Base-by-base conservation (phyloP, 331 rosid species). In the Dryas integrifolia region DNA sequence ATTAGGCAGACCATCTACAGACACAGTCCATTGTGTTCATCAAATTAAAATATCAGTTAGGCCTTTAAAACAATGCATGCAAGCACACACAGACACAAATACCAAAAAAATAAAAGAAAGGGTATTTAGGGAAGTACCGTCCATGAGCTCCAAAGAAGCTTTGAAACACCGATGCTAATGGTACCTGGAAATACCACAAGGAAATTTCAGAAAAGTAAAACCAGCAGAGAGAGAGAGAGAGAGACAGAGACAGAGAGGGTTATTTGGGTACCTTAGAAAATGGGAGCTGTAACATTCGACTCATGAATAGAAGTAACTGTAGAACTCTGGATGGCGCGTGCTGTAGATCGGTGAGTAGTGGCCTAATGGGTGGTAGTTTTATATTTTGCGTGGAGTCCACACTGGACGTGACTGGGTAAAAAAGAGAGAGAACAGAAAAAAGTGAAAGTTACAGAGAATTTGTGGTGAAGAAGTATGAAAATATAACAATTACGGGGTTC, bases 101-200 rank as follows among this genome's bases (percentile, higher is more conserved):
- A 58, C 6, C 21, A 35, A 60, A 60, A 13, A 35, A 47, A 3
- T 15, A 26, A 26, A 26, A 26, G 13, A 58, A 70, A 40, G 39
- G 30, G 45, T 6, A 21, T n/a, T 58, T 41, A 64, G 50, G 52
- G 35, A 51, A 56, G 52, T 75, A 86, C 85, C 85, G 80, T 83
- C 82, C 90, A 86, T 86, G 73, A 72, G 76, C 10, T 60, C 79
- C 72, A 60, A 57, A 56, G 46, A 77, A 51, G 10, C 18, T 44
- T 60, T 77, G 87, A 73, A 78, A 65, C 67, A 58, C 72, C 41
- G 84, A 69, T 6, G 67, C 46, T 12, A 79, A 43, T 21, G 84
- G 74, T 5, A 61, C 76, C 87, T 86, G 85, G 26, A 56, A 69
- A 53, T 56, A 30, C 30, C 39, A 76, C 46, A 59, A 21, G 65